Evolutionary conservation across 148 eudicot species (phyloP).

Genomic region (Vaccinium vitisidaea): DNA sequence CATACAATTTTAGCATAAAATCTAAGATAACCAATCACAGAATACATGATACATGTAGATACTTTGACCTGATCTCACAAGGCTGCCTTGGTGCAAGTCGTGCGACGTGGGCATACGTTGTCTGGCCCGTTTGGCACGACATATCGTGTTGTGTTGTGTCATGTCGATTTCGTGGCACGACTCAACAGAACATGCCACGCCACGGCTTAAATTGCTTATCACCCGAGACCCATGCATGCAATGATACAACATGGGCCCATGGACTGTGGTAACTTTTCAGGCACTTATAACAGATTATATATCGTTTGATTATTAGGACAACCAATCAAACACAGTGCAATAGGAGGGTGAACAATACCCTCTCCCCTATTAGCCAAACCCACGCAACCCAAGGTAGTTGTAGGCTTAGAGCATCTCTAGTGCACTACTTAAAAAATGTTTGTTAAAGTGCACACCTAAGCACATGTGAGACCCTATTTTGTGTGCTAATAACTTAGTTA

Average conservation of each 20-base stretch:
- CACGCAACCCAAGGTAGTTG: too few relatives aligned
- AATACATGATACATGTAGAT: neutral
- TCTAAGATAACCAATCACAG: neutral
- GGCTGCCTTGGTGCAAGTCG: neutral
- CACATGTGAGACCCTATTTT: too few relatives aligned
- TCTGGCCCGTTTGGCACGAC: neutral
- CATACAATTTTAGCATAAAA: neutral
- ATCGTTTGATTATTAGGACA: neutral
- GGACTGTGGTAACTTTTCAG: neutral
- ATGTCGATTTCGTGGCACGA: neutral
- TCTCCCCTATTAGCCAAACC: too few relatives aligned
- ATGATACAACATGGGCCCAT: neutral
- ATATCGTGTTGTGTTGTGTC: neutral
- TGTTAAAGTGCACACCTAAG: too few relatives aligned
- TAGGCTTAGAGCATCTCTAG: too few relatives aligned
- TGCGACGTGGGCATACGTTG: neutral
- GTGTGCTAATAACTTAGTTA: too few relatives aligned
- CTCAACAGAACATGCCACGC: too few relatives aligned
- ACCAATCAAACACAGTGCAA: neutral
- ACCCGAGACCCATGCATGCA: neutral
- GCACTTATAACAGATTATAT: neutral
- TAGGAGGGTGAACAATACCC: too few relatives aligned
- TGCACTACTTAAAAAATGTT: too few relatives aligned
- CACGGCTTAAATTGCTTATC: neutral
- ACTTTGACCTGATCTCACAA: neutral